These are phyloP conservation scores for Neurospora cerealis DNA, from an alignment of 495 filamentous ascomycete genomes.

Conservation along the genomic window DNA sequence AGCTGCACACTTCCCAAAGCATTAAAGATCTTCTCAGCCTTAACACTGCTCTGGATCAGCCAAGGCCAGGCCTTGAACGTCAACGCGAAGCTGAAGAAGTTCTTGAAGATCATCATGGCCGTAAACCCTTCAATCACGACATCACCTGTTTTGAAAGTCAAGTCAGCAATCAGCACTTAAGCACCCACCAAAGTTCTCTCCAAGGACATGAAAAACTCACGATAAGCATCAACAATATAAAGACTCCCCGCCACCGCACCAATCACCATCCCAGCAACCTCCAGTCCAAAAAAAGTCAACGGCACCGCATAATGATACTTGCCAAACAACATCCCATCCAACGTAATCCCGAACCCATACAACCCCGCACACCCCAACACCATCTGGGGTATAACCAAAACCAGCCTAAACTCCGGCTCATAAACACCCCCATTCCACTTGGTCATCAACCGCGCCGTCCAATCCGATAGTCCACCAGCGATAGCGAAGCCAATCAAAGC, in stretches of 20 bases:
- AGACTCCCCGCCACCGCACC: slow-evolving; percentile 76
- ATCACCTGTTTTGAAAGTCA: slow-evolving; percentile 41
- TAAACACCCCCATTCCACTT: slow-evolving; percentile 68
- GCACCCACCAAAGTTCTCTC: too few species aligned
- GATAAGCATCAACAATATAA: slow-evolving; percentile 93
- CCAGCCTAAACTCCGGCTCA: slow-evolving; percentile 82
- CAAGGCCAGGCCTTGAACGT: slow-evolving; percentile 77
- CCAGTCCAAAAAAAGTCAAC: slow-evolving; percentile 65
- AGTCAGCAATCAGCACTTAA: background rate
- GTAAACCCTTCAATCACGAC: slow-evolving; percentile 89
- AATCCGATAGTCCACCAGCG: slow-evolving; percentile 66
- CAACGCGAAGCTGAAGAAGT: slow-evolving; percentile 79
- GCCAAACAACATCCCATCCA: slow-evolving; percentile 35
- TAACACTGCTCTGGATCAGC: slow-evolving; percentile 51
- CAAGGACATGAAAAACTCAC: too few species aligned
- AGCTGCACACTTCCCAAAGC: slow-evolving; percentile 67
- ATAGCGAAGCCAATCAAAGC: slow-evolving; percentile 67
- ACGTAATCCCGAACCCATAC: slow-evolving; percentile 71
- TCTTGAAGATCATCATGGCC: slow-evolving; percentile 81
- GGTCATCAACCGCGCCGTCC: slow-evolving; percentile 58
- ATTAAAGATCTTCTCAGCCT: slow-evolving; percentile 50
- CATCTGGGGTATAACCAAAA: slow-evolving; percentile 72
- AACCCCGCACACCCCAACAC: slow-evolving; percentile 69
- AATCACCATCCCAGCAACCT: slow-evolving; percentile 82
- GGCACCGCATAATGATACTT: slow-evolving; percentile 63